These are phyloP conservation scores for Suhomyces choctaworum DNA, from an alignment of 1,139 yeast genomes.

Conservation along the genomic window DNA sequence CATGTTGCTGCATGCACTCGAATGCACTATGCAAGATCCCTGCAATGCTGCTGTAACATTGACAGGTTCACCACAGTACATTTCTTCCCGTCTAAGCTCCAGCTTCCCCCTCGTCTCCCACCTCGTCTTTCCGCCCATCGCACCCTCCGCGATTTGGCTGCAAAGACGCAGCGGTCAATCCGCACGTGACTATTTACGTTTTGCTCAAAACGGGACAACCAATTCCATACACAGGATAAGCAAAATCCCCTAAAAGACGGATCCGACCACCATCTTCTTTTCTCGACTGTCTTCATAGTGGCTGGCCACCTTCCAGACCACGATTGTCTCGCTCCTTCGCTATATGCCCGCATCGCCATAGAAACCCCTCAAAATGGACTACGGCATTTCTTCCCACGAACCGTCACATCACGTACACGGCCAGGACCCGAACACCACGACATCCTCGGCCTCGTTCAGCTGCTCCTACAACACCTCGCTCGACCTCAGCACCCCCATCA, in stretches of 20 bases:
- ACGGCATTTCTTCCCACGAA: constrained; percentile 7
- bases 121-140: not conserved
- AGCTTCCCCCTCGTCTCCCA: too few species aligned
- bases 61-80: too few species aligned
- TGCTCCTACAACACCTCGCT: constrained; percentile 16
- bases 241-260: not conserved
- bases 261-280: not conserved
- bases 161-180: too few species aligned
- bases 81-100: too few species aligned
- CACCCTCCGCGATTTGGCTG: not conserved
- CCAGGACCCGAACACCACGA: constrained; percentile 8
- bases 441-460: constrained; percentile 10
- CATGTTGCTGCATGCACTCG: too few species aligned
- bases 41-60: too few species aligned
- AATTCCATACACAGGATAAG: too few species aligned
- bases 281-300: not conserved
- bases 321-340: too few species aligned
- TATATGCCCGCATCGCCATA: not conserved
- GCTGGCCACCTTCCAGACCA: too few species aligned
- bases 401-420: constrained; percentile 2
- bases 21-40: too few species aligned
- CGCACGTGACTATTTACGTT: not conserved
- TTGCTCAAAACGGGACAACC: too few species aligned
- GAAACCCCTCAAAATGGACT: constrained; percentile 17
- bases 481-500: constrained; percentile 43